A percentile compares a stretch with the other conserved stretches of the same genome.
Evolutionary conservation across 164 flowering plant genomes (phyloP).

Genomic region (Macadamia tetraphylla): DNA sequence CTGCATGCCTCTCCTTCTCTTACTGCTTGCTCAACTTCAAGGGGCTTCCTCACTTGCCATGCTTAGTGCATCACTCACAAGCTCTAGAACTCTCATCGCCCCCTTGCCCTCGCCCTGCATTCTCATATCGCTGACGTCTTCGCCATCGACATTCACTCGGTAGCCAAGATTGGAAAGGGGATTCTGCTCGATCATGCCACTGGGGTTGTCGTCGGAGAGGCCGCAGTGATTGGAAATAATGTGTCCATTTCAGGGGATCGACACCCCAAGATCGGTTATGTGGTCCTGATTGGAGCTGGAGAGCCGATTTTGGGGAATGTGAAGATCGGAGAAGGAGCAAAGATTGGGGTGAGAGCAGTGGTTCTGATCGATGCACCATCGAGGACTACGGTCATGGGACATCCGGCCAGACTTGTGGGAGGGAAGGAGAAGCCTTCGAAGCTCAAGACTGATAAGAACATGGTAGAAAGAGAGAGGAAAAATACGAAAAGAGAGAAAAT

Average conservation of each 20-base stretch:
- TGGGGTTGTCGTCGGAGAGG: conserved; percentile 64
- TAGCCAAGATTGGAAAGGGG: conserved; percentile 48
- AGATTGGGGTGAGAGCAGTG: conserved; percentile 60
- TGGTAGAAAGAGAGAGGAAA: too few relatives aligned
- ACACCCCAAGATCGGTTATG: conserved; percentile 69
- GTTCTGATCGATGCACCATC: conserved; percentile 62
- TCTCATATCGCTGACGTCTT: conserved; percentile 61
- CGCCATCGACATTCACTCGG: conserved; percentile 61
- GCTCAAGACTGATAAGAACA: conserved; percentile 12
- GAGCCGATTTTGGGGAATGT: conserved; percentile 52
- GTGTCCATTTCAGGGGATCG: conserved; percentile 60
- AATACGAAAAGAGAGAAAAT: too few relatives aligned
- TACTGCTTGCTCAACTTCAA: conserved; percentile 86
- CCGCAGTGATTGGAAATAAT: conserved; percentile 61
- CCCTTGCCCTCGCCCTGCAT: conserved; percentile 53
- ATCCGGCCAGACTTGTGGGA: conserved; percentile 61
- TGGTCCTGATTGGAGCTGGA: conserved; percentile 58
- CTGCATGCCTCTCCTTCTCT: conserved; percentile 77
- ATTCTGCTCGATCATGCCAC: conserved; percentile 62
- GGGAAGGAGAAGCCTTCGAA: conserved; percentile 45
- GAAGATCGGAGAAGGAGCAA: conserved; percentile 59
- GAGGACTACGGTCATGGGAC: conserved; percentile 59
- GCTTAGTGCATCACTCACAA: conserved; percentile 55
- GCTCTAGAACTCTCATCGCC: conserved; percentile 45
- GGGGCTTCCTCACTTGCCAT: conserved; percentile 71